Conservation (phyloP, 176 grass and related monocot genomes). For the Elymus sibiricus region DNA sequence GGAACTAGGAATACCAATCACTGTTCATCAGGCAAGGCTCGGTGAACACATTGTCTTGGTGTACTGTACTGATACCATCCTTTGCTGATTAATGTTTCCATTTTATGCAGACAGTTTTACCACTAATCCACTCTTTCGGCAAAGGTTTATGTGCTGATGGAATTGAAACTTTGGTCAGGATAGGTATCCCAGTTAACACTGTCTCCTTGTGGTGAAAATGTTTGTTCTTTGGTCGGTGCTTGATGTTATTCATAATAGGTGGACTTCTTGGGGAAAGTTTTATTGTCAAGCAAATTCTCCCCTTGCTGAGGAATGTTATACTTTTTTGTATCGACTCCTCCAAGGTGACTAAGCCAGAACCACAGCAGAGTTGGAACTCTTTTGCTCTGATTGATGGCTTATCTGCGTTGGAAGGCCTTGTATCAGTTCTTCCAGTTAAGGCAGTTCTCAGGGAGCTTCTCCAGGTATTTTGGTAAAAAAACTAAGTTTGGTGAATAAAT, state of each 20-base stretch:
- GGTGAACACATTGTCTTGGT: constrained; percentile 3
- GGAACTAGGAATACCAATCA: constrained; percentile 93
- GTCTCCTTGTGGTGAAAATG: constrained; percentile 8
- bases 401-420: constrained; percentile 74
- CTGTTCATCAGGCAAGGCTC: constrained; percentile 78
- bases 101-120: constrained; percentile 75
- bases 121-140: constrained; percentile 80
- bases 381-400: constrained; percentile 67
- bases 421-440: constrained; percentile 58
- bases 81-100: constrained; percentile 30
- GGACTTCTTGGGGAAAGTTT: constrained; percentile 83
- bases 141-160: constrained; percentile 90
- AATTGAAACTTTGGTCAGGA: constrained; percentile 87
- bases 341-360: constrained; percentile 69
- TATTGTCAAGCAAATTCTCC: constrained; percentile 75
- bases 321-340: constrained; percentile 50
- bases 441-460: constrained; percentile 74
- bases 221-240: constrained; percentile 4
- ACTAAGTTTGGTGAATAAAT: constrained; percentile 5
- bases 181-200: constrained; percentile 57
- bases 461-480: constrained; percentile 49
- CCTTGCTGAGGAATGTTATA: constrained; percentile 70
- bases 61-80: neutral
- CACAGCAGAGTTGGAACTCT: constrained; percentile 72
- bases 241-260: constrained; percentile 52